phyloP scores from a whole-genome alignment of 768 basidiomycete species.

The Naganishia onofrii region DNA sequence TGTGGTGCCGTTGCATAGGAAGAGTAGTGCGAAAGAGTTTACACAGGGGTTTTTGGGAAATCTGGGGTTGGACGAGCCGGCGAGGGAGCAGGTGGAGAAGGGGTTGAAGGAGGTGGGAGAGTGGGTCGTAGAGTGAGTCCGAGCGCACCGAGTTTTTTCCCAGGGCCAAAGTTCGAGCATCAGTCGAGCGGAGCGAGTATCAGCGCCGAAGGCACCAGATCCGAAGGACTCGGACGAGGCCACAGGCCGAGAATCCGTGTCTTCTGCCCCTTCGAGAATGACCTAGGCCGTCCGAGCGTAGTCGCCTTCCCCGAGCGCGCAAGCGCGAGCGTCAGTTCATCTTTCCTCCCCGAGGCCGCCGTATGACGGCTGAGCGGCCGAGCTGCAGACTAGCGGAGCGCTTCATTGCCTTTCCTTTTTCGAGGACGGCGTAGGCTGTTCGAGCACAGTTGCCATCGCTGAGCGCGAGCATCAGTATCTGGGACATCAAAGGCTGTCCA shows the following conservation, averaged over 20 bases:
- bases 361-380: no score
- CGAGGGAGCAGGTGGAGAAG: constrained; percentile 33
- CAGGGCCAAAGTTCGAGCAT: no score
- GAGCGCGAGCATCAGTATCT: not conserved
- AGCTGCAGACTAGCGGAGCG: not conserved
- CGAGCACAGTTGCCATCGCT: not conserved
- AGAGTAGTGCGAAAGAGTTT: constrained; percentile 60
- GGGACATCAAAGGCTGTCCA: no score
- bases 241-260: not conserved
- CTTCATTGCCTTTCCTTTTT: not conserved
- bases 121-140: constrained; percentile 67
- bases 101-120: constrained; percentile 56
- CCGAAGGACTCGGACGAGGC: not conserved
- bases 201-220: not conserved
- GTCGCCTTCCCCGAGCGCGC: not conserved
- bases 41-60: constrained; percentile 63
- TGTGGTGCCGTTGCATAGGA: constrained; percentile 75
- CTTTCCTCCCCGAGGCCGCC: no score
- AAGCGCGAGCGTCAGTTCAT: not conserved
- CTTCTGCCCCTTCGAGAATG: no score
- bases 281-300: not conserved
- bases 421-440: not conserved
- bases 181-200: not conserved
- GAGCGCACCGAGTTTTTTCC: not conserved
- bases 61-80: constrained; percentile 60